Percentiles rank a stretch among this genome's conserved stretches.
phyloP scores from a whole-genome alignment of 208 protist species.

The Tritrichomonas musculus region DNA sequence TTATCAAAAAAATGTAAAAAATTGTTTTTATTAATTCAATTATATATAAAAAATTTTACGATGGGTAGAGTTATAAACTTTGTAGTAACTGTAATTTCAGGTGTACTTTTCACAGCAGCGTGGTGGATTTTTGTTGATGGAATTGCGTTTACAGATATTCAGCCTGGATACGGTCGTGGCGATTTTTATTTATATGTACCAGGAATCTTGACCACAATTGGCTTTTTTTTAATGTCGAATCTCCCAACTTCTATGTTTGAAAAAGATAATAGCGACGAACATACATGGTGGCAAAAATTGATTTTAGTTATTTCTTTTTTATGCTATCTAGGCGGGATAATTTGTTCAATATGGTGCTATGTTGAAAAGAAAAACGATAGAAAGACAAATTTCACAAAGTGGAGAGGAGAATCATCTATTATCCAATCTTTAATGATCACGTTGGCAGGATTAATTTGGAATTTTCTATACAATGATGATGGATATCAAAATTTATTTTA shows the following conservation, averaged over 20 bases:
- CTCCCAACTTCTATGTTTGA: not conserved
- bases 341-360: not conserved
- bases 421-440: not conserved
- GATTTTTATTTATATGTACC: not conserved
- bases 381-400: not conserved
- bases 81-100: too few species aligned
- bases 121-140: not conserved
- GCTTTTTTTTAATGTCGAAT: not conserved
- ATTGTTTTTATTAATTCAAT: too few species aligned
- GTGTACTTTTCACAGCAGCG: not conserved
- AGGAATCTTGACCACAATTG: not conserved
- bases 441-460: not conserved
- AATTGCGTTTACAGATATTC: not conserved
- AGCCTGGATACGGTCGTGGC: not conserved
- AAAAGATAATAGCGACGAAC: not conserved
- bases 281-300: not conserved
- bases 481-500: too few species aligned
- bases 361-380: not conserved
- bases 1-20: too few species aligned
- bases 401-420: not conserved
- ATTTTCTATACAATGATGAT: not conserved
- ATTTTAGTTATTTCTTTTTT: not conserved
- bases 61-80: too few species aligned
- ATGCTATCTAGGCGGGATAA: not conserved
- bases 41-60: too few species aligned